Evolutionary conservation across 1,139 yeast species (phyloP), one percentile per base, ranked within the genome.

Genomic region (Groenewaldozyma sp.): DNA sequence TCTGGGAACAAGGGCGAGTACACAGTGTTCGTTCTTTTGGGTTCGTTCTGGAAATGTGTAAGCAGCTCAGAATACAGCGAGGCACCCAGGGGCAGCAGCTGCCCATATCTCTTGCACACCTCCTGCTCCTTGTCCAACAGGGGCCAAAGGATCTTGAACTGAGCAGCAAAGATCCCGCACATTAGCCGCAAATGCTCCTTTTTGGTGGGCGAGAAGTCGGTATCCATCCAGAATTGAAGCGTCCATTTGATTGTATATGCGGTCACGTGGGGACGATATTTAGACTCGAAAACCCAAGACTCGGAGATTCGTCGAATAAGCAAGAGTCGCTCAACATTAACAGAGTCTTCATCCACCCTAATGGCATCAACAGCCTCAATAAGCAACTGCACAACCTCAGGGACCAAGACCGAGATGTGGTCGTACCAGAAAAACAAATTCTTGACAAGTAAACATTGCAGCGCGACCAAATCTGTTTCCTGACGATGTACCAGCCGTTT

Each of bases 191-290:
- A 45, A 34, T 53, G 55, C 18, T 56, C 62, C 36, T 52, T 53
- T 43, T 53, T 45, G 37, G 43, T 46, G 5, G 46, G 45, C 2
- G 49, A 45, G 24, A 68, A 50, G 4, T 45, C 43, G 31, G 41
- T 42, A 31, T 45, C 53, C 13, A 53, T 49, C 58, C 59, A 54
- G 37, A 49, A 51, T 16, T 52, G 55, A 18, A 56, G 44, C 2
- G 81, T 65, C 86, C 91, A 78, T 38, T 68, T 68, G 20, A 82
- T 70, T 18, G 82, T 61, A 40, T 68, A 65, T 4, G 71, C 63
- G 24, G 78, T 62, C 51, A 82, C 65, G 11, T 57, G 54, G 9
- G 69, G 64, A 33, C 78, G 63, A 31, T 62, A 60, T 18, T 52
- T 47, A 10, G 70, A 56, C 16, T 59, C 60, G 36, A 69, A 65